Evolutionary conservation across 192 early-diverging fungal genomes (phyloP), one percentile per base, ranked within the genome.

Genomic region (Backusella mclennaniae): DNA sequence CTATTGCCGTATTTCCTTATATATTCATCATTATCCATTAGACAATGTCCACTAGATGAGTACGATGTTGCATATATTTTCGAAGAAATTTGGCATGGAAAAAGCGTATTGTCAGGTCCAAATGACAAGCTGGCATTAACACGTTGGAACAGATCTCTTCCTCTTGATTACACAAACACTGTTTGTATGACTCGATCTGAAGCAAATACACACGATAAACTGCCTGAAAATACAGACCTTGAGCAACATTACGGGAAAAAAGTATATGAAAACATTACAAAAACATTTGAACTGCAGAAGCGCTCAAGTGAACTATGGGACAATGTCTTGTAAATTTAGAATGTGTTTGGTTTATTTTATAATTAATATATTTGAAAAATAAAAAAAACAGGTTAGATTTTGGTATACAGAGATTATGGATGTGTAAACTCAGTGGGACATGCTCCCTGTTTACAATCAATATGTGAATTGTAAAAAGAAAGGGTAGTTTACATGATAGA

Each of bases 31-130:
- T 7, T 15, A 31, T 29, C 3, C 12, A 21, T 29, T 69, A 81
- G 73, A 53, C 79, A 76, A 5, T 84, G 93, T 36, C 81, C 86
- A 23, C 29, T 96, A 19, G 91, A 90, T 67, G 78, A 82, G 36
- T 84, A 87, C 35, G 96, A 99, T 79, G 85, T 94, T 17, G 95
- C 90, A 2, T 98, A 95, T 79, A 88, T 96, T 38, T 87, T 96
- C 49, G 97, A 99, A 75, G 95, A 98, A 79, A 90, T 96, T 56
- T 98, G 94, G 90, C 85, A 89, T 35, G 93, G 95, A 14, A 87
- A 90, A 69, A 94, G 92, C 75, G 91, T 89, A 1, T 36, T 97
- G 7, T 95, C 95, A 1, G 91, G 93, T 6, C 80, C 89, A 1
- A 88, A 83, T 35, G 93, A 96, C 53, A 93, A 92, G 76, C 82